A percentile compares a stretch with the other conserved stretches of the same genome.
Evolutionary conservation across 2,329 filamentous ascomycete genomes (phyloP).

Genomic region (Cladosporium sp.): DNA sequence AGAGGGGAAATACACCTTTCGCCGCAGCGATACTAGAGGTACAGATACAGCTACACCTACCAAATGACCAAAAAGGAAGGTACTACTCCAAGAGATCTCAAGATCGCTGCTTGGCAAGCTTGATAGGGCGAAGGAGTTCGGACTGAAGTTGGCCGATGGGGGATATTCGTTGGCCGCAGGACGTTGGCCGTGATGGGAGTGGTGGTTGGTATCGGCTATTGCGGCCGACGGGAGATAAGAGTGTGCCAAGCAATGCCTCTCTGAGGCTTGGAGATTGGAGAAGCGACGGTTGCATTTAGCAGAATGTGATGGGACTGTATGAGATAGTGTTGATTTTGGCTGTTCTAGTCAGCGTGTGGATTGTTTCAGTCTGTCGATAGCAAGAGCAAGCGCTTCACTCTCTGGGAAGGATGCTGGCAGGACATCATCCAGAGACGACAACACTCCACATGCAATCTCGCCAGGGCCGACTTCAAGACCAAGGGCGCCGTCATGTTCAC

Average conservation of each 20-base stretch:
- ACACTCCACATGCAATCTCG: not conserved
- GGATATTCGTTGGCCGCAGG: not conserved
- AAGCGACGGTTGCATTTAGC: too few species aligned
- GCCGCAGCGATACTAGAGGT: not conserved
- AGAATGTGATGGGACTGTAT: too few species aligned
- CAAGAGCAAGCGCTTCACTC: not conserved
- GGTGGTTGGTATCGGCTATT: slow-evolving; percentile 7
- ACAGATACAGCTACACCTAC: slow-evolving; percentile 2
- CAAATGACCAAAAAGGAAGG: slow-evolving; percentile 2
- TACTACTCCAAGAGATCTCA: not conserved
- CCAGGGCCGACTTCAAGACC: not conserved
- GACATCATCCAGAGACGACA: not conserved
- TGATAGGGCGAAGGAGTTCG: slow-evolving; percentile 8
- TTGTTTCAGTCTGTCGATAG: not conserved
- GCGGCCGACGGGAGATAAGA: slow-evolving; percentile 11
- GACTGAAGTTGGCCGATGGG: slow-evolving; percentile 16
- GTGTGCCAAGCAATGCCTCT: slow-evolving; percentile 1
- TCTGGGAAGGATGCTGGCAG: not conserved
- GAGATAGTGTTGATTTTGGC: too few species aligned
- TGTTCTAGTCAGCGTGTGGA: too few species aligned
- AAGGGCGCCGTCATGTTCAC: not conserved
- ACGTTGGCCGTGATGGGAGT: not conserved
- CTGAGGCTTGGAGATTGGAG: not conserved
- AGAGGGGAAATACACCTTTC: not conserved
- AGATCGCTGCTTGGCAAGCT: slow-evolving; percentile 19